Evolutionary conservation across 2,329 filamentous ascomycete genomes (phyloP).

Genomic region (Penicillium sclerotigenum): DNA sequence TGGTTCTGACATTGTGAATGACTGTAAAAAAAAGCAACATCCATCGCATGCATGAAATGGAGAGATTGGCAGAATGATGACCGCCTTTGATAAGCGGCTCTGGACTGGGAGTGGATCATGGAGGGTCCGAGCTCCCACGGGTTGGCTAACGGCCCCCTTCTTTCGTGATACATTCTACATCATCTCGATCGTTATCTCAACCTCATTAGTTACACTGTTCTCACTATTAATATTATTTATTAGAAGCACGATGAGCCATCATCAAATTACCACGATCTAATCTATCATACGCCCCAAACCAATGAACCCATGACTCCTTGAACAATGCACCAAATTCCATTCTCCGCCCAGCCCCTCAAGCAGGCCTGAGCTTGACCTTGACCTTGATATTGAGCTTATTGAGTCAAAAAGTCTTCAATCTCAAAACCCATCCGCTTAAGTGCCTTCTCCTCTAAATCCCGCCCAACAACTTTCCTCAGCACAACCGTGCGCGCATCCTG

Average conservation of each 20-base stretch:
- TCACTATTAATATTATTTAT: background rate
- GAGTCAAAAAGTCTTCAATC: slow-evolving; percentile 66
- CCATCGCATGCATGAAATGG: background rate
- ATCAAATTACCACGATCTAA: background rate
- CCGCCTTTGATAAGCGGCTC: background rate
- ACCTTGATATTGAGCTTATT: slow-evolving; percentile 22
- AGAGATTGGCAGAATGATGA: background rate
- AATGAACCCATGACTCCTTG: background rate
- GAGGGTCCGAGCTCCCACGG: background rate
- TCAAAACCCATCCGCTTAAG: slow-evolving; percentile 79
- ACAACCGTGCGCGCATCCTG: slow-evolving; percentile 52
- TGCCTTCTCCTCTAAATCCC: slow-evolving; percentile 62
- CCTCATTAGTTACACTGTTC: background rate
- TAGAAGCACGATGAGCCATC: background rate
- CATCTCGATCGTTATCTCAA: background rate
- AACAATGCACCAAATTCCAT: slow-evolving; percentile 3
- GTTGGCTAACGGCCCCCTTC: too few species aligned
- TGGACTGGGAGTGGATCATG: background rate
- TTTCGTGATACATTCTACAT: background rate
- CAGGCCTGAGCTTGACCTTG: background rate
- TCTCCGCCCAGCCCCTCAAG: background rate
- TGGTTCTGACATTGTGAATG: background rate
- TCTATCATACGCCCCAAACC: background rate
- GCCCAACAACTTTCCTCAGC: slow-evolving; percentile 46
- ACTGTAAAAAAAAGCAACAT: background rate